Evolutionary conservation across 2,329 filamentous ascomycete species (phyloP), one percentile per base, ranked within the genome.

Genomic region (Curvularia verruculosa): DNA sequence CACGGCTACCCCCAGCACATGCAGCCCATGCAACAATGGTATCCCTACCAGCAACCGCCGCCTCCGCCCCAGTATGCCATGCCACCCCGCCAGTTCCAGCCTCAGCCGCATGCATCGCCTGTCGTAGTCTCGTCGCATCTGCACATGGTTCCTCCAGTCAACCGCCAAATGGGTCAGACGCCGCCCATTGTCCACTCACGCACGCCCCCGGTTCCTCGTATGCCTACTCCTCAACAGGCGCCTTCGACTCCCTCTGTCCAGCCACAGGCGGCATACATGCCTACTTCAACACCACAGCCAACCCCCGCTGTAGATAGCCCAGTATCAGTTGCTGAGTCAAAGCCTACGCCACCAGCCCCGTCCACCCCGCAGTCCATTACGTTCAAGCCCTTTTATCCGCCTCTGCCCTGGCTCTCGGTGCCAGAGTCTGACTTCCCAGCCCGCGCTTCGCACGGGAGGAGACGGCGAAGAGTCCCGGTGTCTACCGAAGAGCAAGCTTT

Each of bases 341-440:
- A 67, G 59, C 56, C 65, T n/a, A 52, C 44, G 10, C 59, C 57
- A 31, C 29, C 57, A 9, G 47, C 58, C 10, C 58, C 61, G 15
- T 60, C 65, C n/a, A 45, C 64, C 9, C 65, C 68, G 15, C 68
- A 69, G 43, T 66, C 66, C 23, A 60, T 68, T 8, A 61, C 65
- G 7, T 66, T 66, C 49, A 79, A 77, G 68, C 81, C 82, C 1
- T 85, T 80, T 68, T 79, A 80, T 58, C 81, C 84, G 56, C 77
- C 79, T 12, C 75, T 88, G 19, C 86, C 86, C 10, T 88, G 85
- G 85, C 79, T 85, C 31, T 88, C 85, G 12, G 80, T 83, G 26
- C 80, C 83, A 15, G 81, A 83, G 19, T 75, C 75, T 29, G 75
- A 80, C 2, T 87, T 88, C 66, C 85, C 85, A 3, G 73, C 81